These are phyloP conservation scores for Coniferiporia weirii DNA, from an alignment of 1,284 basidiomycete genomes.

Conservation along the genomic window DNA sequence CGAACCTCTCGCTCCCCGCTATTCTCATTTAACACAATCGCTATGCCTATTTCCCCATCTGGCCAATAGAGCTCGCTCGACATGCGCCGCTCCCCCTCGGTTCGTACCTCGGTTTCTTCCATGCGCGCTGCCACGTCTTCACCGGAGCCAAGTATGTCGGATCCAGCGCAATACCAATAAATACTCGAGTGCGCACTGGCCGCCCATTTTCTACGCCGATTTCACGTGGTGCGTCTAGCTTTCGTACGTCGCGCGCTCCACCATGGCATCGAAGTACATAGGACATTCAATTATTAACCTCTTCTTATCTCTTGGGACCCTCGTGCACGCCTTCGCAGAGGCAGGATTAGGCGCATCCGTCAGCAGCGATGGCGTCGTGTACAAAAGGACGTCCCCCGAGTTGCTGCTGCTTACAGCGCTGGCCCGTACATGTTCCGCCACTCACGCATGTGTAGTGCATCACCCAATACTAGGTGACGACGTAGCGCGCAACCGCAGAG, in stretches of 20 bases:
- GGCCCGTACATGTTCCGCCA: slow-evolving; percentile 19
- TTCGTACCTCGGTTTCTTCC: slow-evolving; percentile 49
- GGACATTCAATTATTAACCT: not conserved
- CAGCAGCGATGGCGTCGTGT: slow-evolving; percentile 80
- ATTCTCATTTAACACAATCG: slow-evolving; percentile 44
- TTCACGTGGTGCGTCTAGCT: slow-evolving; percentile 87
- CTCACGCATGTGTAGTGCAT: slow-evolving; percentile 15
- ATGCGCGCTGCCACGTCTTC: slow-evolving; percentile 24
- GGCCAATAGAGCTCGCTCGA: slow-evolving; percentile 36
- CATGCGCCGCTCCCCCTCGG: slow-evolving; percentile 37
- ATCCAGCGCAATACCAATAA: slow-evolving; percentile 27
- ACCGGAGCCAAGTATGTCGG: slow-evolving; percentile 32
- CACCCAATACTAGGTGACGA: slow-evolving; percentile 9
- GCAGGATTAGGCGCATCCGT: slow-evolving; percentile 80
- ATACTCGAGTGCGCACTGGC: slow-evolving; percentile 56
- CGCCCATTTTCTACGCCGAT: slow-evolving; percentile 82
- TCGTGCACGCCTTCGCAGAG: slow-evolving; percentile 77
- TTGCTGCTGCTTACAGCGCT: slow-evolving; percentile 68
- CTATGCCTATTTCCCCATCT: slow-evolving; percentile 26
- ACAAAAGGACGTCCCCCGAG: slow-evolving; percentile 82
- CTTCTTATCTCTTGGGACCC: slow-evolving; percentile 41
- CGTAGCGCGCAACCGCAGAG: slow-evolving; percentile 13
- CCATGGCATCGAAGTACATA: not conserved
- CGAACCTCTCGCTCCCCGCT: slow-evolving; percentile 58
- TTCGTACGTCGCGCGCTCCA: slow-evolving; percentile 43